Conservation (phyloP, 495 filamentous ascomycete species). For the Aspergillus baeticus region DNA sequence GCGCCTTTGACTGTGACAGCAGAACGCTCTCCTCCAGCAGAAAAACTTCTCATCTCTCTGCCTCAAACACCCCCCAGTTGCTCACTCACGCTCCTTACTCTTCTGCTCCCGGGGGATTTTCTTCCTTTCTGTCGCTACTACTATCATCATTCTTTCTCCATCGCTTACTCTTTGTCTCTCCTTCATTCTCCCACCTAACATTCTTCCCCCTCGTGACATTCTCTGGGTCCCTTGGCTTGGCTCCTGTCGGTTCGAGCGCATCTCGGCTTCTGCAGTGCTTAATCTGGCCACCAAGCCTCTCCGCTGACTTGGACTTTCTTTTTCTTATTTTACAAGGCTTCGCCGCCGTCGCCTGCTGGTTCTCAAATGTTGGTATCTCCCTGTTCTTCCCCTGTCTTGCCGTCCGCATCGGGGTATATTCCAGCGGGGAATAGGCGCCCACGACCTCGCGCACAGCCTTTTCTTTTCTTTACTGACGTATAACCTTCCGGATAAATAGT, state of each 20-base stretch:
- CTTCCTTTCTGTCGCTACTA: conserved; percentile 16
- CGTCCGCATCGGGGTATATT: conserved; percentile 8
- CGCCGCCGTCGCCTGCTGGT: conserved; percentile 3
- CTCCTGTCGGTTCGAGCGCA: conserved; percentile 15
- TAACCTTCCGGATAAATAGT: conserved; percentile 1
- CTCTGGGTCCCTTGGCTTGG: conserved; percentile 11
- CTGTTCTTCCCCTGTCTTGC: background rate
- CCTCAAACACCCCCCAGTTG: background rate
- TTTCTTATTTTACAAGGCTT: background rate
- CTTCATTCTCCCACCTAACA: conserved; percentile 20
- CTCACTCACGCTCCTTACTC: conserved; percentile 16
- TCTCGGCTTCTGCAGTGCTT: conserved; percentile 10
- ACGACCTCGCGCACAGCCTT: background rate
- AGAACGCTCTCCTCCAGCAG: background rate
- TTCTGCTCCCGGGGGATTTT: background rate
- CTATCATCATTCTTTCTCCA: background rate
- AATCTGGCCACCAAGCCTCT: conserved; percentile 8
- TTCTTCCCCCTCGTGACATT: conserved; percentile 12
- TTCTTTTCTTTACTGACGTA: background rate
- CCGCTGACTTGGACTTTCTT: conserved; percentile 6
- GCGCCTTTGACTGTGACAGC: background rate
- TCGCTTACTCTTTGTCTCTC: conserved; percentile 9
- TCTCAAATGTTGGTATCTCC: conserved; percentile 5
- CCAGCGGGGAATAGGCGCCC: conserved; percentile 8
- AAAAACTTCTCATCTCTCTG: conserved; percentile 2